Base-by-base conservation (phyloP, 805 yeast genomes). In the Wickerhamomyces xylosicus region DNA sequence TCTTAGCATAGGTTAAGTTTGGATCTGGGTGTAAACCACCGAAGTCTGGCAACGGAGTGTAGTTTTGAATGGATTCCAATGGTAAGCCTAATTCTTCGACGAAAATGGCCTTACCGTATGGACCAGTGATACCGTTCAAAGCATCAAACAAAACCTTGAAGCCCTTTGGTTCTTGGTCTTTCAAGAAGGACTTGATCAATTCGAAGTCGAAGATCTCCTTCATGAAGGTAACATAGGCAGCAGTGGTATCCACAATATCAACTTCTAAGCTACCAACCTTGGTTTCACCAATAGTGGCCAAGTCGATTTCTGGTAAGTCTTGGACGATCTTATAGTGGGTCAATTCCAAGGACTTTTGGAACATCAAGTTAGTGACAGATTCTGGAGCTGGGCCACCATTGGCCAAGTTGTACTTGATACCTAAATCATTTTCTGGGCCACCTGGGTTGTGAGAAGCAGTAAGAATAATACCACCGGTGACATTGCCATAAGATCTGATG, bases 361-460 rank as follows among this genome's bases (percentile, higher is more conserved):
- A 92, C 56, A 90, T 92, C 59, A 79, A 75, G 64, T 90, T 74
- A 11, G 98, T 90, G 43, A 92, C 94, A 14, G 82, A 64, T 61
- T 90, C 98, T 11, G 98, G 98, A 10, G 97, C 97, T 33, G 98
- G 98, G 3, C 96, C 98, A 49, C 98, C 98, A 57, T 90, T 90
- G 47, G 84, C 74, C 59, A 92, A 68, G 62, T 90, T 92, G 67
- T 92, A 92, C 66, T 90, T 90, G 68, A 90, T 90, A 40, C 98
- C 98, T 57, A 87, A 71, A 58, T 90, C 98, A 47, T 84, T 79
- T 20, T 71, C 64, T 41, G 95, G 95, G 8, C 97, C 97, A 58
- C 98, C 98, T 15, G 98, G 98, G 62, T 90, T 90, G 63, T 90
- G 98, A 19, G 95, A 82, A 2, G 97, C 97, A 8, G 98, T 90